phyloP scores from a whole-genome alignment of 345 rosid genomes.

The Rhizophora apiculata region DNA sequence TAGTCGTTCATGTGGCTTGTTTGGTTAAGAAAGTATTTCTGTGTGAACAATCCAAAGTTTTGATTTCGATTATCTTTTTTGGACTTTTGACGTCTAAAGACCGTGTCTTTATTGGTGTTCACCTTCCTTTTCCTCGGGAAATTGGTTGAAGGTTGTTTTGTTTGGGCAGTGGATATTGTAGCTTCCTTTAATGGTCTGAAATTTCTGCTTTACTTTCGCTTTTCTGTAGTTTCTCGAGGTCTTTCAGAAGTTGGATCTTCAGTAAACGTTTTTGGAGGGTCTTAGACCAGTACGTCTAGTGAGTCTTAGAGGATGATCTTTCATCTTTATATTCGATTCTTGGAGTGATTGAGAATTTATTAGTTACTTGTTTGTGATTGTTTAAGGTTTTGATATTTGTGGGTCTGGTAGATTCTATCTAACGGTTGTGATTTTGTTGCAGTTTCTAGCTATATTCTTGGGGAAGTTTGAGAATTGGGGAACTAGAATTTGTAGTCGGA shows the following conservation, averaged over 20 bases:
- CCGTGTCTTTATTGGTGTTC: background rate
- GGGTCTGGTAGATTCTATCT: conserved; percentile 7
- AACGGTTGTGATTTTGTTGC: conserved; percentile 1
- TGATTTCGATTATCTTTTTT: background rate
- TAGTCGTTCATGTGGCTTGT: background rate
- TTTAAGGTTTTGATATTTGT: conserved; percentile 13
- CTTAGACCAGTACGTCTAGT: background rate
- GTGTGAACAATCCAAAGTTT: background rate
- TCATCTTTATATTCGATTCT: background rate
- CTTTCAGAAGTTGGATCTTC: background rate
- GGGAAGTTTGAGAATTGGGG: conserved; percentile 4
- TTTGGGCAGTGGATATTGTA: background rate
- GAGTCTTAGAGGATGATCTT: background rate
- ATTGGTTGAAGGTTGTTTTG: background rate
- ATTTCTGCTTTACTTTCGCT: background rate
- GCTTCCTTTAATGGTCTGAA: background rate
- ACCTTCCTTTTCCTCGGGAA: background rate
- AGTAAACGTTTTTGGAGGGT: background rate
- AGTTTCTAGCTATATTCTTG: background rate
- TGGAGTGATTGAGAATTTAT: background rate
- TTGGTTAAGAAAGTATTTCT: conserved; percentile 5
- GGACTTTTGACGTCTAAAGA: conserved; percentile 2
- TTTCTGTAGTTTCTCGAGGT: background rate
- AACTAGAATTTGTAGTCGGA: conserved; percentile 5
- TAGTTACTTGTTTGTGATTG: background rate